Conservation (phyloP, 164 flowering plant genomes). For the Umbilicus rupestris region DNA sequence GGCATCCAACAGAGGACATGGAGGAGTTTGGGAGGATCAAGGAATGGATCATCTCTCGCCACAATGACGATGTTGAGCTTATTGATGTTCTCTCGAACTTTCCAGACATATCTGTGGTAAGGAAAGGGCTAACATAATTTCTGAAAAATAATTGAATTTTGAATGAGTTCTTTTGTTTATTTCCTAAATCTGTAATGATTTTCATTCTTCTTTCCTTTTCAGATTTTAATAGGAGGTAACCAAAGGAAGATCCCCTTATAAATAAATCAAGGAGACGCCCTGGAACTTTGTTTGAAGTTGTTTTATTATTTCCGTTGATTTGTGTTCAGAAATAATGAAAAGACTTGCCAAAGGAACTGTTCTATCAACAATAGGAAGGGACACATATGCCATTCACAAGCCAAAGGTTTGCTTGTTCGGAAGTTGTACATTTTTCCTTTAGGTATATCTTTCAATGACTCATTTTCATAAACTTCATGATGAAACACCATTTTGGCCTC, state of each 20-base stretch:
- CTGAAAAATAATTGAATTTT: not conserved
- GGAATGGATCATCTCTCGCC: slow-evolving; percentile 60
- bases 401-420: slow-evolving; percentile 32
- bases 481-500: slow-evolving; percentile 18
- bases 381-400: slow-evolving; percentile 39
- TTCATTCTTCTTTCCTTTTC: slow-evolving; percentile 17
- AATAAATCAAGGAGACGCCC: slow-evolving; percentile 1
- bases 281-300: not conserved
- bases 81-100: slow-evolving; percentile 73
- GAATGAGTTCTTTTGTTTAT: not conserved
- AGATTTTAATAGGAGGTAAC: slow-evolving; percentile 81
- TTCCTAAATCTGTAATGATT: not conserved
- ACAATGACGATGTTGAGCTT: slow-evolving; percentile 46
- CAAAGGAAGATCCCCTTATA: slow-evolving; percentile 6
- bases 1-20: slow-evolving; percentile 65
- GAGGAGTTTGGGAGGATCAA: slow-evolving; percentile 50
- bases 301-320: slow-evolving; percentile 4
- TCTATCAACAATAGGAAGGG: slow-evolving; percentile 45
- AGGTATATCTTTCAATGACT: not conserved
- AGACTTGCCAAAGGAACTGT: slow-evolving; percentile 60
- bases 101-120: slow-evolving; percentile 77
- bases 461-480: not conserved
- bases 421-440: not conserved
- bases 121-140: not conserved
- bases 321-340: slow-evolving; percentile 58